Conservation (phyloP, 345 rosid species). For the Psidium guajava region DNA sequence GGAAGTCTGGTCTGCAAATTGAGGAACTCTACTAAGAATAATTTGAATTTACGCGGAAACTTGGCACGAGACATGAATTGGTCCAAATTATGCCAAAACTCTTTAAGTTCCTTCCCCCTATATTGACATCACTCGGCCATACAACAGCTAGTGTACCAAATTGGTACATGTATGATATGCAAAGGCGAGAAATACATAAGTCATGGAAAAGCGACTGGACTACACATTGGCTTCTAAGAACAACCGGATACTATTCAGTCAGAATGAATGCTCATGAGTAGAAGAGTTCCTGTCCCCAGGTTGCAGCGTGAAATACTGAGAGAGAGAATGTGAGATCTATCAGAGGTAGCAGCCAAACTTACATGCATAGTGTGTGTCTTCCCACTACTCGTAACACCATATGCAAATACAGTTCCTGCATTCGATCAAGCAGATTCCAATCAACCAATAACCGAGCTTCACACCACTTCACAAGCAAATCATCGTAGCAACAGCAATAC, state of each 20-base stretch:
- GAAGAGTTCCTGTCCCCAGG: not conserved
- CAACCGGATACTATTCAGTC: not conserved
- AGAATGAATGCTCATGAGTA: not conserved
- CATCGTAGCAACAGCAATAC: not conserved
- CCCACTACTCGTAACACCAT: slow-evolving; percentile 99
- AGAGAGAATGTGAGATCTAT: not conserved
- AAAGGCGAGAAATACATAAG: not conserved
- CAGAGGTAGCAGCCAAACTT: slow-evolving; percentile 14
- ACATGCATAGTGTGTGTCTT: slow-evolving; percentile 99
- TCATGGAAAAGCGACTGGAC: not conserved
- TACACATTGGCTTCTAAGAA: not conserved
- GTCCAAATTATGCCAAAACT: not conserved
- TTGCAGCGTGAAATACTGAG: not conserved
- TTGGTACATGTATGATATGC: not conserved
- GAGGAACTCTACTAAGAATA: not conserved
- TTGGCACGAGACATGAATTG: not conserved
- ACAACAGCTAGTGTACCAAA: not conserved
- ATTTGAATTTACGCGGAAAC: not conserved
- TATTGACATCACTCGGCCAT: not conserved
- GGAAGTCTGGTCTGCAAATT: not conserved
- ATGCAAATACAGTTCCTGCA: slow-evolving; percentile 96
- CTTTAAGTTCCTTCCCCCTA: not conserved
- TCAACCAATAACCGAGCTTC: not conserved
- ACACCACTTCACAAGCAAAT: not conserved
- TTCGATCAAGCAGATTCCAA: not conserved